Evolutionary conservation across 192 early-diverging fungal species (phyloP), one percentile per base, ranked within the genome.

Genomic region (Dissophora globulifera): DNA sequence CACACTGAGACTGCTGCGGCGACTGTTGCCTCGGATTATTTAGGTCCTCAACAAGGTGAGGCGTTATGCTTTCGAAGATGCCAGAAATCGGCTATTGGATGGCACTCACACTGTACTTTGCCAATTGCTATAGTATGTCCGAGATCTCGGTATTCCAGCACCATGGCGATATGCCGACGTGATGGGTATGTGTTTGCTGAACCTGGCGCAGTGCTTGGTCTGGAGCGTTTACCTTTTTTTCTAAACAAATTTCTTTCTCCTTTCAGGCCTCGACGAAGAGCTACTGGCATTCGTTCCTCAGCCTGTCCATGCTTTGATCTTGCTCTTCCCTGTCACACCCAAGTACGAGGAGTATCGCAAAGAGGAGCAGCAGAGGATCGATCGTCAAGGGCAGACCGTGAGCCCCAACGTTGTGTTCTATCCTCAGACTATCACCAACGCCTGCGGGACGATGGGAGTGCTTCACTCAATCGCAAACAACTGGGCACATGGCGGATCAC

Each of bases 391-490:
- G n/a, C 86, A 86, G 60, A 81, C 52, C 17, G 82, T 85, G 59
- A 82, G 80, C 29, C 79, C 81, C 15, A 76, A 91, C 16, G 57
- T 95, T 12, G 87, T 92, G 45, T 97, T 92, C 65, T 90, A 92
- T 66, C 85, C 85, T 17, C 95, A 96, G 79, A 96, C 95, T 2
- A 97, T 96, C 45, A 59, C 82, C 38, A 98, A 96, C 57, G 93
- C 95, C 4, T 98, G 97, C 69, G 97, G 97, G 15, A 97, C 95
- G 7, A 98, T 98, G 80, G 96, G 90, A 3, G 80, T 99, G 9
- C 68, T 99, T 47, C 97, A 99, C 67, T 87, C 96, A 0, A 76
- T 99, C 11, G 88, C 85, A 40, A 98, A 94, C 80, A 90, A 85
- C 57, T 78, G 74, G 53, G 87, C 72, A 20, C 58, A 76, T 42